A percentile compares a stretch with the other conserved stretches of the same genome.
Conservation (phyloP, 441 rosid genomes). For the Erodium texanum region DNA sequence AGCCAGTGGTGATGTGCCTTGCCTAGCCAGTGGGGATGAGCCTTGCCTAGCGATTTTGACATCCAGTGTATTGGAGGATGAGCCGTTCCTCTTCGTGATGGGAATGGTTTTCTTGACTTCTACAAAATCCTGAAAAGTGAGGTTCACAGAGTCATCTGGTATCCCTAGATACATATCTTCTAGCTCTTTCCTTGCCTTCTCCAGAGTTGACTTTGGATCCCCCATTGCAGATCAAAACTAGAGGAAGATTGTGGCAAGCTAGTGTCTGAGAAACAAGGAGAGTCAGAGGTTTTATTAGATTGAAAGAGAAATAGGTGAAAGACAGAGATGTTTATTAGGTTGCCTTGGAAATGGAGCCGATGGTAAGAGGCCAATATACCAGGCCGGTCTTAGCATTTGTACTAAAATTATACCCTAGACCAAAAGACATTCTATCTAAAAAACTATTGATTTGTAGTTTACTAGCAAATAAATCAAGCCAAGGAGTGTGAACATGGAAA, state of each 20-base stretch:
- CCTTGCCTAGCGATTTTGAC: constrained; percentile 14
- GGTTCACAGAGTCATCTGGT: constrained; percentile 69
- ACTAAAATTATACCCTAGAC: not conserved
- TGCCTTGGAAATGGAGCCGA: constrained; percentile 14
- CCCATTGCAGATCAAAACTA: constrained; percentile 23
- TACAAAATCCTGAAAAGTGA: constrained; percentile 53
- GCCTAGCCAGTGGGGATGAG: constrained; percentile 13
- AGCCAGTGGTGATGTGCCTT: constrained; percentile 8
- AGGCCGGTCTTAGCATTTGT: constrained; percentile 15
- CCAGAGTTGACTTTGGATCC: constrained; percentile 25
- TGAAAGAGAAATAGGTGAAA: not conserved
- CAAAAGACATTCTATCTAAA: too few species aligned
- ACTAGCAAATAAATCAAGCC: not conserved
- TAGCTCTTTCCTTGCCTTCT: constrained; percentile 46
- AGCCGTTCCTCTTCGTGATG: too few species aligned
- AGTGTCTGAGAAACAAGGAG: not conserved
- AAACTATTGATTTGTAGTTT: too few species aligned
- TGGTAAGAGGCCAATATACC: constrained; percentile 5
- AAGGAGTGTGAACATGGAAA: not conserved
- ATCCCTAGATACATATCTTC: constrained; percentile 52
- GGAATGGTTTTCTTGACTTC: constrained; percentile 19
- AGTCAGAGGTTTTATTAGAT: not conserved
- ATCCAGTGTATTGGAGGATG: not conserved
- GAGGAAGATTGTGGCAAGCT: too few species aligned
- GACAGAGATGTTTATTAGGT: not conserved